Evolutionary conservation across 345 rosid genomes (phyloP), one percentile per base, ranked within the genome.

Genomic region (Heritiera littoralis): DNA sequence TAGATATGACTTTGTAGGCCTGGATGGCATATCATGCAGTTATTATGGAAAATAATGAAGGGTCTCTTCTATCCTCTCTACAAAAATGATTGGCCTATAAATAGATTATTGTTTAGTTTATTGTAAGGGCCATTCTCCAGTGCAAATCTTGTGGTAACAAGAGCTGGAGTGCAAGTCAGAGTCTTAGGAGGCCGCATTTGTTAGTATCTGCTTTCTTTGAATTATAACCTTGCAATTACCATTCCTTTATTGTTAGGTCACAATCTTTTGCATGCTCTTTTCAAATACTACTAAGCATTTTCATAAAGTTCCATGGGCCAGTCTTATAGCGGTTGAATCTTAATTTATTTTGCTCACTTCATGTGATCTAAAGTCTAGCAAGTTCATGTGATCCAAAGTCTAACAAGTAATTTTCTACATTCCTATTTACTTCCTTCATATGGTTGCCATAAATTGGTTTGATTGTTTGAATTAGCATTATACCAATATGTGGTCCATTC

Each of bases 1-100:
- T 41, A 41, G 55, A 74, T 12, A 59, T 3, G 32, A 54, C 18
- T 35, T 55, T 72, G 30, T 71, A 17, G 43, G 41, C 75, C 75
- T 30, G 14, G 18, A 49, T 30, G 75, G 49, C 14, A 51, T 71
- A 51, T 71, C 75, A 71, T 71, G 75, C 43, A 3, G 59, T 28
- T 30, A 71, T 51, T 49, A 3, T 71, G 43, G 15, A 49, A 70
- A 28, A 49, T 14, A 70, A 71, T 71, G 55, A 69, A 48, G 18
- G 59, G 43, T 32, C 61, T 72, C 15, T 72, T 32, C 20, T 32
- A 30, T 72, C 60, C 60, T 43, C 59, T 30, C 10, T 7, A 14
- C 12, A 72, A 69, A 49, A 71, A 49, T 7, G 60, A 30, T 30
- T 51, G 75, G 28, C 15, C 60, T 72, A 30, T 51, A n/a, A 72